Base-by-base conservation (phyloP, 257 asterid species). In the Leonotis leonurus region DNA sequence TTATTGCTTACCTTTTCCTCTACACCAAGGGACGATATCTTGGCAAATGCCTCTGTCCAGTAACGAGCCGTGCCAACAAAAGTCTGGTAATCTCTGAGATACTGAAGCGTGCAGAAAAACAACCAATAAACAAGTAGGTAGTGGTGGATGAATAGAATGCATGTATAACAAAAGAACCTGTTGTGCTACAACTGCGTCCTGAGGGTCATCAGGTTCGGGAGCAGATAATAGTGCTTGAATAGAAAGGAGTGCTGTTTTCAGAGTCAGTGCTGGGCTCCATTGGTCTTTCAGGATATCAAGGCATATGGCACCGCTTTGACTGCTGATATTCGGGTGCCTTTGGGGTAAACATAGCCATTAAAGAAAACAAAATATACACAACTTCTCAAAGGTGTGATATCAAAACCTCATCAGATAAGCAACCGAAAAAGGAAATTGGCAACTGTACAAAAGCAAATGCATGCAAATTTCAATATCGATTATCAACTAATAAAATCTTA, bases 231-330 rank as follows among this genome's bases (percentile, higher is more conserved):
- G 71, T 35, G 99, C 99, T 80, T 92, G 99, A 32, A 92, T 49
- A 62, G 99, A 92, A 62, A 92, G 96, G 27, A 92, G 96, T 13
- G 99, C 97, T 5, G 99, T 92, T 79, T 92, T 92, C 75, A 92
- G 67, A 57, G 97, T 92, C 44, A 92, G 80, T 0, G 99, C 99
- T 2, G 99, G 99, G 80, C 99, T 92, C 99, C 99, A 92, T 54
- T 92, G 97, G 71, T 86, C 97, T 79, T 89, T 92, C 75, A 92
- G 88, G 78, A 92, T 89, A 73, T 92, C 99, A 59, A 92, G 76
- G 84, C 99, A 92, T 80, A 92, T 92, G 57, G 99, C 99, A 61
- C 99, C 99, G 73, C 94, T 92, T 80, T 92, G 99, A 75, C 99
- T 92, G 86, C 99, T 92, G 57, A 92, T 85, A 67, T 92, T 92